These are phyloP conservation scores for Aspergillus homomorphus DNA, from an alignment of 495 filamentous ascomycete species.

Conservation along the genomic window DNA sequence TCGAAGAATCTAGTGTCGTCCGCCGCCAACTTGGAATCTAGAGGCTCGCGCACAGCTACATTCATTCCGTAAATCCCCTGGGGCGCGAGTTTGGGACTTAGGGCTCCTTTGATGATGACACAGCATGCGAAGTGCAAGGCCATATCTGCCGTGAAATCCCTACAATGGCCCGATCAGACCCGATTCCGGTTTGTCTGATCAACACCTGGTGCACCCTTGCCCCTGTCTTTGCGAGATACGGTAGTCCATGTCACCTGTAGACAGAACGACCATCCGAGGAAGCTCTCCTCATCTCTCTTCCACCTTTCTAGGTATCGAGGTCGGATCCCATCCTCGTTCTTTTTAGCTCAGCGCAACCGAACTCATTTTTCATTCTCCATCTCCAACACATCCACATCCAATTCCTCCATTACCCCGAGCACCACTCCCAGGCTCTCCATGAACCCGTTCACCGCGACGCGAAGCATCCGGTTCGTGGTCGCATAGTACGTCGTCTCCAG, in stretches of 20 bases:
- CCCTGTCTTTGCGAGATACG: not conserved
- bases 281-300: not conserved
- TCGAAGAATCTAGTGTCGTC: not conserved
- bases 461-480: slow-evolving; percentile 92
- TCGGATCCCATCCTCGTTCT: too few species aligned
- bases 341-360: too few species aligned
- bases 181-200: not conserved
- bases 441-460: slow-evolving; percentile 97
- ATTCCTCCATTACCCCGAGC: slow-evolving; percentile 78
- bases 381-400: slow-evolving; percentile 79
- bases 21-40: not conserved
- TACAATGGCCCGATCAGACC: not conserved
- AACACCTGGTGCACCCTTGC: not conserved
- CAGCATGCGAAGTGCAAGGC: not conserved
- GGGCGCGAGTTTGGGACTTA: not conserved
- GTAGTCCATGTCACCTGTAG: not conserved
- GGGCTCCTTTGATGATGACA: not conserved
- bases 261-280: not conserved
- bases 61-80: too few species aligned
- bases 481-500: slow-evolving; percentile 78
- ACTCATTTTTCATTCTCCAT: slow-evolving; percentile 30
- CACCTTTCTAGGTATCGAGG: not conserved
- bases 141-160: not conserved
- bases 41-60: not conserved
- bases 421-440: slow-evolving; percentile 86